Evolutionary conservation across 306 rosid genomes (phyloP), one percentile per base, ranked within the genome.

Genomic region (Trichosanthes cucumerina): DNA sequence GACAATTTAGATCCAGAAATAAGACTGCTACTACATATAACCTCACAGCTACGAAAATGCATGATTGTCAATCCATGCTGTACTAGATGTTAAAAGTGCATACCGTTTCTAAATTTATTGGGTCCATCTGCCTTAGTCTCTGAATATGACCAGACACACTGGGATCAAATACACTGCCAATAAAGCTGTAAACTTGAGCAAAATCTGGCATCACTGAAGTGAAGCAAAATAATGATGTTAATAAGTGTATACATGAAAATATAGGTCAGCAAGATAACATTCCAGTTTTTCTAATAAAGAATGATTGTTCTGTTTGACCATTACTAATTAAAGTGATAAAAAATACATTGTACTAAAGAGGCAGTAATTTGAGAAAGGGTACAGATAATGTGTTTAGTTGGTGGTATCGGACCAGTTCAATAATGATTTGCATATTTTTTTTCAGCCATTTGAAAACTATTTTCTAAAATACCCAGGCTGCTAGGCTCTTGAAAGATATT

Each of bases 141-240:
- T 87, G 91, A 58, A 88, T 54, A 77, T 94, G 98, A 84, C 86
- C 88, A 65, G 88, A 71, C 16, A 86, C 78, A 83, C 80, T 57
- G 41, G 96, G 96, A 82, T 94, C 97, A 69, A 94, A 94, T 47
- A 94, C 95, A 71, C 96, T 90, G 77, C 97, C 96, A 36, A 94
- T 83, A 86, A 92, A 94, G 79, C 82, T 59, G 81, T 95, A 92
- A 78, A 95, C 91, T 84, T 87, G 93, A 62, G 96, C 89, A 75
- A 92, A 92, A 87, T 92, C 96, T 23, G 97, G 98, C 85, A 88
- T 80, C 41, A 85, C 97, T 91, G 97, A 80, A 88, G 41, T 26
- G 47, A 9, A 14, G 41, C 14, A 62, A 65, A 56, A 5, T 28
- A 24, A 12, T 1, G 12, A 44, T 43, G 56, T 70, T 70, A 12